Conservation (phyloP, 208 protist genomes). For the Leishmania lainsoni region DNA sequence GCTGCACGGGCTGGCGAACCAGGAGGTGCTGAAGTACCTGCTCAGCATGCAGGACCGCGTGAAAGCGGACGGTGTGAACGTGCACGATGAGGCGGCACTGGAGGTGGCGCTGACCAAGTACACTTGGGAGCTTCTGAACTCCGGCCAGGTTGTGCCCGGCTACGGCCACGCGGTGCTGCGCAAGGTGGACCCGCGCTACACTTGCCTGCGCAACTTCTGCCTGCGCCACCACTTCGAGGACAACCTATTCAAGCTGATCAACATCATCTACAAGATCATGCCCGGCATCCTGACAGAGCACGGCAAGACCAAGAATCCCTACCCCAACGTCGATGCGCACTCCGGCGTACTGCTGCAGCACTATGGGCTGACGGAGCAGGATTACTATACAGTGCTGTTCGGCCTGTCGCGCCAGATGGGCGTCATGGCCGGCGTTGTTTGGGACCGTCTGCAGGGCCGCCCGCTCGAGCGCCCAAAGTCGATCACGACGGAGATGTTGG, state of each 20-base stretch:
- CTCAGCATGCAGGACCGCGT: slow-evolving; percentile 65
- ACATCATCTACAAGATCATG: slow-evolving; percentile 92
- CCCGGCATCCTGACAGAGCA: slow-evolving; percentile 96
- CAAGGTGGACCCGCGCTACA: slow-evolving; percentile 98
- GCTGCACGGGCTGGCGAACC: slow-evolving; percentile 98
- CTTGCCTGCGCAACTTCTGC: slow-evolving; percentile 97
- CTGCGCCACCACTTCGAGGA: slow-evolving; percentile 96
- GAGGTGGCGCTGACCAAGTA: slow-evolving; percentile 85
- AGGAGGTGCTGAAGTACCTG: slow-evolving; percentile 95
- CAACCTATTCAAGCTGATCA: slow-evolving; percentile 95
- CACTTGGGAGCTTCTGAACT: slow-evolving; percentile 92
- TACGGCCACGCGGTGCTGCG: slow-evolving; percentile 98
- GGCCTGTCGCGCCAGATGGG: slow-evolving; percentile 96
- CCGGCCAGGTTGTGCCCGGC: slow-evolving; percentile 92
- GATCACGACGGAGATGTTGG: slow-evolving; percentile 82
- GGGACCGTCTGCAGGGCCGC: slow-evolving; percentile 94
- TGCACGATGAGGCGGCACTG: slow-evolving; percentile 54
- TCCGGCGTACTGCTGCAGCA: slow-evolving; percentile 93
- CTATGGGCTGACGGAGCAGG: slow-evolving; percentile 96
- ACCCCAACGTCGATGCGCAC: slow-evolving; percentile 98
- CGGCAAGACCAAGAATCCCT: slow-evolving; percentile 98
- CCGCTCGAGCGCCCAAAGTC: slow-evolving; percentile 98
- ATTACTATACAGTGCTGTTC: slow-evolving; percentile 98
- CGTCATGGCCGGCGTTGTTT: slow-evolving; percentile 94
- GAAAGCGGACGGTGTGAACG: slow-evolving; percentile 51